Conservation (phyloP, 2,329 filamentous ascomycete species). For the Beauveria australis region DNA sequence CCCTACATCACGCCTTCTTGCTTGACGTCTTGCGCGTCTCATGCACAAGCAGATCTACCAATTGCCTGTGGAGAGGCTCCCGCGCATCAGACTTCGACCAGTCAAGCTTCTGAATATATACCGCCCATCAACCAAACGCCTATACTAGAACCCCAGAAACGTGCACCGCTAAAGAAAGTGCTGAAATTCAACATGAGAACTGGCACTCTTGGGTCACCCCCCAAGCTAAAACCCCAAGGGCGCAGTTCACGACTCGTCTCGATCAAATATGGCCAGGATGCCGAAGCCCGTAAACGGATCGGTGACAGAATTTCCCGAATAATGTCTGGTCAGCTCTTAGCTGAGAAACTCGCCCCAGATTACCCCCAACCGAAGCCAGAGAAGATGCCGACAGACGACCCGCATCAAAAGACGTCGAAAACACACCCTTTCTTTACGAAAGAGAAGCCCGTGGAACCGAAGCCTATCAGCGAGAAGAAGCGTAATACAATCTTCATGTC, state of each 20-base stretch:
- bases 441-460: slow-evolving; percentile 23
- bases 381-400: slow-evolving; percentile 20
- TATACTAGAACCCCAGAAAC: not conserved
- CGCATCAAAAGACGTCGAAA: slow-evolving; percentile 19
- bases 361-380: slow-evolving; percentile 17
- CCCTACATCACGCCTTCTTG: not conserved
- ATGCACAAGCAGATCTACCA: not conserved
- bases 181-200: slow-evolving; percentile 51
- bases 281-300: slow-evolving; percentile 35
- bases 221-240: slow-evolving; percentile 38
- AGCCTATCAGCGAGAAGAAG: slow-evolving; percentile 18
- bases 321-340: slow-evolving; percentile 29
- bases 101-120: not conserved
- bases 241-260: slow-evolving; percentile 37
- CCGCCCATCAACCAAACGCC: not conserved
- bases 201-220: slow-evolving; percentile 54
- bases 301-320: slow-evolving; percentile 58
- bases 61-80: not conserved
- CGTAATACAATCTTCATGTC: slow-evolving; percentile 41
- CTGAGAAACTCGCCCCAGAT: slow-evolving; percentile 17
- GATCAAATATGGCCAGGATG: slow-evolving; percentile 51
- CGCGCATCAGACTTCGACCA: not conserved
- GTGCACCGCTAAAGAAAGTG: slow-evolving; percentile 32
- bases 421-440: slow-evolving; percentile 35
- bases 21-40: not conserved